Conservation (phyloP, 352 stramenopile species). For the Phytophthora sp. region DNA sequence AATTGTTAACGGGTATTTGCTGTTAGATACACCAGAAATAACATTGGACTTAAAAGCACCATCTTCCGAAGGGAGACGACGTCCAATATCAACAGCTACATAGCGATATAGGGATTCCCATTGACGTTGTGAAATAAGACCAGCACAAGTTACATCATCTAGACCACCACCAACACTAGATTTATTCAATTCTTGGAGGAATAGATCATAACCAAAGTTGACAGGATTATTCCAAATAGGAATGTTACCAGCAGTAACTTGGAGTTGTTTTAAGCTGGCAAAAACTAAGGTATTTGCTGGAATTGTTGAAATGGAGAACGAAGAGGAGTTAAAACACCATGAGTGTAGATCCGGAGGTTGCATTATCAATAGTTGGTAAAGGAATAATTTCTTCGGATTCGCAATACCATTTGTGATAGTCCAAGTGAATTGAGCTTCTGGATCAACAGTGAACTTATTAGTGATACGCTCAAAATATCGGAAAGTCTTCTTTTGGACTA, state of each 20-base stretch:
- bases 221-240: slow-evolving; percentile 9
- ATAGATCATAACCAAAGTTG: too few relatives aligned
- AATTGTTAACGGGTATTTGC: too few relatives aligned
- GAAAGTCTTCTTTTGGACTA: slow-evolving; percentile 25
- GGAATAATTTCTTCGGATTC: slow-evolving; percentile 13
- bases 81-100: too few relatives aligned
- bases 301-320: slow-evolving; percentile 3
- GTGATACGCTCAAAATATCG: slow-evolving; percentile 24
- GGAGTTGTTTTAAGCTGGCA: not conserved
- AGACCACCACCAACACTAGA: too few relatives aligned
- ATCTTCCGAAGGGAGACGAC: too few relatives aligned
- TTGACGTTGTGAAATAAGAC: too few relatives aligned
- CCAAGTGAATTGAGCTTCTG: slow-evolving; percentile 1
- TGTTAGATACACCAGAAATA: too few relatives aligned
- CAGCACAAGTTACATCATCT: too few relatives aligned
- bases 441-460: slow-evolving; percentile 15
- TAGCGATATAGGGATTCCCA: too few relatives aligned
- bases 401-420: slow-evolving; percentile 10
- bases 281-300: slow-evolving; percentile 25
- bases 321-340: not conserved
- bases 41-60: too few relatives aligned
- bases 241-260: slow-evolving; percentile 9
- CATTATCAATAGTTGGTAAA: slow-evolving; percentile 2
- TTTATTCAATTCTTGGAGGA: too few relatives aligned
- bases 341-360: not conserved